phyloP scores from a whole-genome alignment of 2,329 filamentous ascomycete species.

The Monosporascus sp. region DNA sequence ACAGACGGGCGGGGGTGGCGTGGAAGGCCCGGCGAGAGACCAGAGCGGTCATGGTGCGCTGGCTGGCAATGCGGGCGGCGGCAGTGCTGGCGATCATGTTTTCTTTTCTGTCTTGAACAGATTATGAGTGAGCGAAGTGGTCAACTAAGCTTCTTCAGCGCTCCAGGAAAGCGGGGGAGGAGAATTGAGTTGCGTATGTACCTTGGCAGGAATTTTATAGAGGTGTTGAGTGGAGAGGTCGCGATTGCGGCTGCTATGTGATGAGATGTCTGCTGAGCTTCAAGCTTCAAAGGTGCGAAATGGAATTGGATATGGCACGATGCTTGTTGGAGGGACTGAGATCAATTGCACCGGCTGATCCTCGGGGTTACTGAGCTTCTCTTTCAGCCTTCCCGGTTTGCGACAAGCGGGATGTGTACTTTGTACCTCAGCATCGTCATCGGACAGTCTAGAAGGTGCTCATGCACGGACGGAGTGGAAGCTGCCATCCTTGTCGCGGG shows the following conservation, averaged over 20 bases:
- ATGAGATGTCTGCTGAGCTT: background rate
- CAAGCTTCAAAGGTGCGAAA: background rate
- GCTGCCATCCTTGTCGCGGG: no score
- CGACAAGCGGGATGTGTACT: background rate
- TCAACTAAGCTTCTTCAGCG: no score
- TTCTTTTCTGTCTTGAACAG: background rate
- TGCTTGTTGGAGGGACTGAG: background rate
- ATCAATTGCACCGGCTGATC: background rate
- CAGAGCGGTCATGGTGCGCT: conserved; percentile 53
- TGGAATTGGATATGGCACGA: background rate
- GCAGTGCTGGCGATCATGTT: conserved; percentile 65
- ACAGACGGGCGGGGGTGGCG: conserved; percentile 77
- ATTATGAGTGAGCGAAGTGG: no score
- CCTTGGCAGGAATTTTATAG: background rate
- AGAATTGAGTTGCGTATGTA: background rate
- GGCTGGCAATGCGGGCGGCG: conserved; percentile 54
- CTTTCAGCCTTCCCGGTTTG: background rate
- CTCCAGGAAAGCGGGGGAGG: no score
- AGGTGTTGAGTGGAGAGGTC: background rate
- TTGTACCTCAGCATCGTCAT: no score
- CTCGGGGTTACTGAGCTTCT: background rate
- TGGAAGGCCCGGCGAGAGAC: conserved; percentile 92
- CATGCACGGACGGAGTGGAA: no score
- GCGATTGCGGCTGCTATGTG: background rate
- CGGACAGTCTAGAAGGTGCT: no score